Base-by-base conservation (phyloP, 176 grass and related monocot genomes). In the Metroxylon sagu region DNA sequence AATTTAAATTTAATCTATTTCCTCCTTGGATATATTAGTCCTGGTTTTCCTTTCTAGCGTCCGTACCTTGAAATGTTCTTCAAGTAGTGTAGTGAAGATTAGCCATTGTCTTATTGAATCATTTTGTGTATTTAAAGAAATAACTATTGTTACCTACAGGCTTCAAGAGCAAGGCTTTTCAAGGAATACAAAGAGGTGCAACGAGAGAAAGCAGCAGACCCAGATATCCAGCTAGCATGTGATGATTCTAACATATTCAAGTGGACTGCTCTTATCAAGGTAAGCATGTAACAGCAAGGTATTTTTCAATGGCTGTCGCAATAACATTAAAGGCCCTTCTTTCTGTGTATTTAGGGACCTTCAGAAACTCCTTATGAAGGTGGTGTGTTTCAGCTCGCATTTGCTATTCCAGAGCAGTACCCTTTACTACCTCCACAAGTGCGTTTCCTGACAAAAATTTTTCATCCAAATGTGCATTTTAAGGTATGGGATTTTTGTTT, bases 401-500 rank as follows among this genome's bases (percentile, higher is more conserved):
- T 98, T 63, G 68, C 82, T 54, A 98, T 98, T 83, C 88, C 88
- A 16, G 94, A 98, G 49, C 94, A 98, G 65, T 98, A 98, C 60
- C 94, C 94, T 89, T 70, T 98, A 7, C 69, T 98, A 19, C 88
- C 88, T 85, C 94, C 94, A 6, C 94, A 98, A 98, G 94, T 98
- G 73, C 82, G 94, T 21, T 98, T 98, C 64, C 60, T 98, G 56
- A 93, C 94, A 56, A 98, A 98, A 82, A 98, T 98, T 81, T 98
- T 98, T 71, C 94, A 98, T 61, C 94, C 94, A 48, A 98, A 98
- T 65, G 94, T 98, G 31, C 94, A 98, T 71, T 98, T 98, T 70
- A 98, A 98, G 94, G 94, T 98, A 57, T 57, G 23, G 10, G 10
- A 2, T 39, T 1, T 39, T 39, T 49, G 73, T 39, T 85, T 17